Base-by-base conservation (phyloP, 805 yeast genomes). In the Kodamaea kakaduensis region DNA sequence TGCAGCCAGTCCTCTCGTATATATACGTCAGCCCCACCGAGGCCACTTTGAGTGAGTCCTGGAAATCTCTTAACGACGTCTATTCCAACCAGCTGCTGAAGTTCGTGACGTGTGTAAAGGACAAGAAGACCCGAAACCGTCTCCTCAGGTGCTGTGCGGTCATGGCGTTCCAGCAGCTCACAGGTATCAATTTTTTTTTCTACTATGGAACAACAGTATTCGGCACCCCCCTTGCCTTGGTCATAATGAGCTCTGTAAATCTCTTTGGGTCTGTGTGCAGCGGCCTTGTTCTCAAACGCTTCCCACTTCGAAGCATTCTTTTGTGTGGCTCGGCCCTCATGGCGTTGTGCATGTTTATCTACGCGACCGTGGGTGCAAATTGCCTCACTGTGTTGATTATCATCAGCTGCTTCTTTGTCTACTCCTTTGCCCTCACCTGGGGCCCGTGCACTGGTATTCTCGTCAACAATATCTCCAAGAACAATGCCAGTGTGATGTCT, bases 161-260 rank as follows among this genome's bases (percentile, higher is more conserved):
- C 13, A 53, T 56, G 60, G 41, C 48, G n/a, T 51, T 57, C 32
- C 66, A 59, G 45, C 67, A 60, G 36, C 45, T 59, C 22, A 52
- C 64, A 2, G 66, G 65, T 2, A 59, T 57, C 15, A 56, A 56
- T 31, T 59, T 54, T 32, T 58, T 57, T 30, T 59, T 61, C 25
- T 61, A 59, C 40, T 61, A 47, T 29, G 58, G 60, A 12, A 47
- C 48, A 13, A 27, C 46, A 3, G 42, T 59, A 17, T 54, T 55
- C 40, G 40, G 47, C 6, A 28, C 46, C 10, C 40, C 45, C n/a
- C 34, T 42, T n/a, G 43, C 50, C 5, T 33, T 45, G 9, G 40
- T 46, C 3, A 29, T 40, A 22, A 30, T 56, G 43, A 40, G 54
- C 20, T 16, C 36, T 6, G 43, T 51, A 24, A 56, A 53, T 32